phyloP scores from a whole-genome alignment of 106 monocot species.

The Apostasia shenzhenica region DNA sequence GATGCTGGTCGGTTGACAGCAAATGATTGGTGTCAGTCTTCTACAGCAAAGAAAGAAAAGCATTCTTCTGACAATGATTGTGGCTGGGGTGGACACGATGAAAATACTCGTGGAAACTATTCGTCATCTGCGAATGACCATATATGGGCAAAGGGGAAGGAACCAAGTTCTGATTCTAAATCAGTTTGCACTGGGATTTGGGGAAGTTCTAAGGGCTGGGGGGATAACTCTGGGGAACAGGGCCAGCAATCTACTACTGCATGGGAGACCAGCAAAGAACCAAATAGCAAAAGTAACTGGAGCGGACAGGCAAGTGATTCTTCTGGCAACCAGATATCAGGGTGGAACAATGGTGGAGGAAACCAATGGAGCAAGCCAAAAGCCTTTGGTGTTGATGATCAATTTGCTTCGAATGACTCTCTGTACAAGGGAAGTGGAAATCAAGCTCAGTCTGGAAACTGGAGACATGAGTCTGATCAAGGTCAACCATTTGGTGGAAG shows the following conservation, averaged over 20 bases:
- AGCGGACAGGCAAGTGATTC: not conserved
- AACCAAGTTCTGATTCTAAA: too few relatives aligned
- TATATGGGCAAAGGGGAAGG: not conserved
- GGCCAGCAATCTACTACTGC: not conserved
- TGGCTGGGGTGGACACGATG: not conserved
- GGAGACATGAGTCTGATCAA: not conserved
- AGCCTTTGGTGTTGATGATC: too few relatives aligned
- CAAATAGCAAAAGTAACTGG: not conserved
- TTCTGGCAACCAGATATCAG: not conserved
- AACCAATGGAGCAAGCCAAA: constrained; percentile 1
- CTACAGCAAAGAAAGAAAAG: constrained; percentile 4
- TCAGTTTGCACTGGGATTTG: not conserved
- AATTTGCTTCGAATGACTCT: too few relatives aligned
- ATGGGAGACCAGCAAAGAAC: not conserved
- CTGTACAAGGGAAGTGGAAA: not conserved
- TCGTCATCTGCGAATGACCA: not conserved
- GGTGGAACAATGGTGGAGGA: not conserved
- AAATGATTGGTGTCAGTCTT: not conserved
- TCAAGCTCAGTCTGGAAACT: not conserved
- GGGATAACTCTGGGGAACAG: not conserved
- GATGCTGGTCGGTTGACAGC: not conserved
- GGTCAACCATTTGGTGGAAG: not conserved
- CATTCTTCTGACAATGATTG: not conserved
- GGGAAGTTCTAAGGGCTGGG: constrained; percentile 5
- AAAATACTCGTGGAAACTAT: too few relatives aligned